Percentiles rank a stretch among this genome's conserved stretches.
These are phyloP conservation scores for Stemphylium lycopersici DNA, from an alignment of 2,329 filamentous ascomycete genomes.

Conservation along the genomic window DNA sequence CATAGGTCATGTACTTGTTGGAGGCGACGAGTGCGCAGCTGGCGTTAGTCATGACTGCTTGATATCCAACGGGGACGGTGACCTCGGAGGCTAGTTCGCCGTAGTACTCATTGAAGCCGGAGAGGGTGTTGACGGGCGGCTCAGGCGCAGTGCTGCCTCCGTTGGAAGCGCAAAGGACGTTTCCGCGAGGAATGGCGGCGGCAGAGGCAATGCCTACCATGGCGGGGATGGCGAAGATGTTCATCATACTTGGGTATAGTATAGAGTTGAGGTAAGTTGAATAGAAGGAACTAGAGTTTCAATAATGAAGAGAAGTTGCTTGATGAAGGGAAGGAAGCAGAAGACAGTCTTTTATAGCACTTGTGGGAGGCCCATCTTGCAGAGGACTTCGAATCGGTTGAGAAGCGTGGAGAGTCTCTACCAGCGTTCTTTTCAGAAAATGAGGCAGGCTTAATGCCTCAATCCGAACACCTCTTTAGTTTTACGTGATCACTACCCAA, in stretches of 20 bases:
- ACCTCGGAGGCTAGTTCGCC: not conserved
- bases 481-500: too few species aligned
- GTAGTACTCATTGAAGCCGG: constrained; percentile 7
- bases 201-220: not conserved
- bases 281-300: too few species aligned
- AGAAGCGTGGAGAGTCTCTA: too few species aligned
- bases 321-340: not conserved
- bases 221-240: not conserved
- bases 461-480: too few species aligned
- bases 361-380: too few species aligned
- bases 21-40: constrained; percentile 11
- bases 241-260: not conserved
- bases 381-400: too few species aligned
- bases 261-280: not conserved
- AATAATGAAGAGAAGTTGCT: too few species aligned
- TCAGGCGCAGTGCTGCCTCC: not conserved
- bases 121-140: not conserved
- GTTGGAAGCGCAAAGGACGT: not conserved
- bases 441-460: too few species aligned
- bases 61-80: constrained; percentile 6
- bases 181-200: not conserved
- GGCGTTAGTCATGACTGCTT: not conserved
- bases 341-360: not conserved
- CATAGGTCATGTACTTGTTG: constrained; percentile 8
- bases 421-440: too few species aligned